Evolutionary conservation across 2,329 filamentous ascomycete genomes (phyloP).

Genomic region (Colletotrichum orbiculare): DNA sequence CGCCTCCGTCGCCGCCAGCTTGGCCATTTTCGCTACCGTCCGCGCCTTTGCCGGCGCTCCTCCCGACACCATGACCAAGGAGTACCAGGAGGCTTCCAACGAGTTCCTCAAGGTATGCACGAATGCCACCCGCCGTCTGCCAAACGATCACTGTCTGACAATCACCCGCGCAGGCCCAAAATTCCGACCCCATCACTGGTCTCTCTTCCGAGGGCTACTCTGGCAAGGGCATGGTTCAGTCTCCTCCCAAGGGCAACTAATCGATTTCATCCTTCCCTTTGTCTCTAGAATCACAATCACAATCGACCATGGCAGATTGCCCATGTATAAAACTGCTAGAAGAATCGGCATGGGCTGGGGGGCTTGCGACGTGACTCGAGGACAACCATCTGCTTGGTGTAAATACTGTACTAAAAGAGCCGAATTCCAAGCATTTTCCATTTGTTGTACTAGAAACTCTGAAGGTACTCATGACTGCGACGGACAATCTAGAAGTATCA

Average conservation of each 20-base stretch:
- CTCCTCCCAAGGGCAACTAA: slow-evolving; percentile 65
- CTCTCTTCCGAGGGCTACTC: slow-evolving; percentile 81
- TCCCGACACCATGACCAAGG: slow-evolving; percentile 92
- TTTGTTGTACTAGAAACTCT: slow-evolving; percentile 29
- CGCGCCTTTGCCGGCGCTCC: slow-evolving; percentile 77
- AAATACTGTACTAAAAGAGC: slow-evolving; percentile 58
- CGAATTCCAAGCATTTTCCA: slow-evolving; percentile 48
- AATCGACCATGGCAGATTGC: slow-evolving; percentile 38
- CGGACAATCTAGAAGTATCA: too few species aligned
- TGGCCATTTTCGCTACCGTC: slow-evolving; percentile 77
- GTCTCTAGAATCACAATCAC: slow-evolving; percentile 37
- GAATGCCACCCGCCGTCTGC: neutral
- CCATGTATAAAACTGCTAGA: slow-evolving; percentile 50
- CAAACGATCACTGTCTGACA: slow-evolving; percentile 14
- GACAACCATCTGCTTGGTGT: slow-evolving; percentile 45
- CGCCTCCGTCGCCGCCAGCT: slow-evolving; percentile 73
- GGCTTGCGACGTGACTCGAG: slow-evolving; percentile 46
- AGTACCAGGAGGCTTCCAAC: slow-evolving; percentile 96
- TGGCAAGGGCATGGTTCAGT: slow-evolving; percentile 84
- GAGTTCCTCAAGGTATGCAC: slow-evolving; percentile 84
- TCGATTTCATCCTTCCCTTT: slow-evolving; percentile 36
- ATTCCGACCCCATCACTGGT: slow-evolving; percentile 87
- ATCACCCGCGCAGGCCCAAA: slow-evolving; percentile 71
- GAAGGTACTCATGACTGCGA: too few species aligned
- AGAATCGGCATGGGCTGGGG: slow-evolving; percentile 44